phyloP scores from a whole-genome alignment of 2,329 filamentous ascomycete species.

The Fusarium napiforme region DNA sequence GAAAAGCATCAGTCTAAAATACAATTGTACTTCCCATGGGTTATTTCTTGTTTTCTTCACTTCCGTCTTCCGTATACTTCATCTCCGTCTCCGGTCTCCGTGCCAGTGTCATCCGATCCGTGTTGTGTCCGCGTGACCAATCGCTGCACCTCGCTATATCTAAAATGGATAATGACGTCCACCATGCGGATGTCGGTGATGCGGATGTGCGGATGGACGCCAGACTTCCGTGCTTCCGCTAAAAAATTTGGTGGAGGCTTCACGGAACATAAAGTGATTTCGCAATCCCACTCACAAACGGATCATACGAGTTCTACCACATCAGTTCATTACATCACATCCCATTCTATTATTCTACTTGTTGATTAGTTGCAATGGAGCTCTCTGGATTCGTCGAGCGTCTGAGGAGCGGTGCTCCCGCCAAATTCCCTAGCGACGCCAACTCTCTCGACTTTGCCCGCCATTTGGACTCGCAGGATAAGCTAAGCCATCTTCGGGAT shows the following conservation, averaged over 20 bases:
- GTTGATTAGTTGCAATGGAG: conserved; percentile 37
- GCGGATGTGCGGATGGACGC: conserved; percentile 48
- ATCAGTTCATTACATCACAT: too few relatives aligned
- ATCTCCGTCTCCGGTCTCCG: conserved; percentile 16
- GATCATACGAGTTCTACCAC: conserved; percentile 39
- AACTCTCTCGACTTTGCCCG: conserved; percentile 60
- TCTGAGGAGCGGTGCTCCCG: conserved; percentile 54
- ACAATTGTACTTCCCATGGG: conserved; percentile 3
- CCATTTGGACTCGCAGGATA: conserved; percentile 68
- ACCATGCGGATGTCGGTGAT: conserved; percentile 31
- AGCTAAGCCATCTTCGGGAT: conserved; percentile 68
- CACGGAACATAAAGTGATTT: conserved; percentile 46
- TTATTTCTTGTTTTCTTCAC: neutral
- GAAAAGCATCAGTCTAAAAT: conserved; percentile 20
- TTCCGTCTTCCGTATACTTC: conserved; percentile 18
- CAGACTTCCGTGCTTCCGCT: conserved; percentile 21
- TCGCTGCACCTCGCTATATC: neutral
- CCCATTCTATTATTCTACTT: too few relatives aligned
- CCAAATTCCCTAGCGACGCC: conserved; percentile 61
- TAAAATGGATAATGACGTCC: conserved; percentile 37
- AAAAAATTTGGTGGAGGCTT: neutral
- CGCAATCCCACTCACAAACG: conserved; percentile 28
- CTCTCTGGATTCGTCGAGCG: conserved; percentile 52
- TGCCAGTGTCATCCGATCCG: conserved; percentile 2
- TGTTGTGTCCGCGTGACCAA: conserved; percentile 25